Conservation (phyloP, 495 filamentous ascomycete genomes). For the Amorphotheca resinae region DNA sequence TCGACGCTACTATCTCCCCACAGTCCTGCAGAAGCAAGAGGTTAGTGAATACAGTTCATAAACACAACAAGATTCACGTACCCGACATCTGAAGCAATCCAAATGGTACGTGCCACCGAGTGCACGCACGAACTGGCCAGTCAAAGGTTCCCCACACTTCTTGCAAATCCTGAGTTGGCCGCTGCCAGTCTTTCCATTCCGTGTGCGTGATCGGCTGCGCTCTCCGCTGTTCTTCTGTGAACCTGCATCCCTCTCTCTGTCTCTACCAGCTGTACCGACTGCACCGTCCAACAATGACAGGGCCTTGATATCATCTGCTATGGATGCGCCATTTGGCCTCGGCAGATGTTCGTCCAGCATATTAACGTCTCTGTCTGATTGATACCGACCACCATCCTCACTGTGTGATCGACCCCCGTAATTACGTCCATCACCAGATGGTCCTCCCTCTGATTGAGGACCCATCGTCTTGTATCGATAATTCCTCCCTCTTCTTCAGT, state of each 20-base stretch:
- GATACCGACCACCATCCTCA: conserved; percentile 14
- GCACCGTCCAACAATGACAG: conserved; percentile 14
- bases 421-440: conserved; percentile 19
- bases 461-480: conserved; percentile 10
- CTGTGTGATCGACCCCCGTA: conserved; percentile 6
- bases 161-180: conserved; percentile 58
- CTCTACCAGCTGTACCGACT: conserved; percentile 5
- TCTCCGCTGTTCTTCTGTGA: conserved; percentile 23
- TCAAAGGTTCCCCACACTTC: conserved; percentile 75
- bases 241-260: conserved; percentile 11
- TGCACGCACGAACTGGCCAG: conserved; percentile 91
- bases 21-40: conserved; percentile 60
- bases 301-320: conserved; percentile 10
- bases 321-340: conserved; percentile 14
- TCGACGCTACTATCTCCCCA: conserved; percentile 88
- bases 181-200: conserved; percentile 34
- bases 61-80: conserved; percentile 36
- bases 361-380: conserved; percentile 12
- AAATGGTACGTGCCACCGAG: conserved; percentile 88
- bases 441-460: conserved; percentile 21
- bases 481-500: conserved; percentile 1
- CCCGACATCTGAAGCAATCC: conserved; percentile 95
- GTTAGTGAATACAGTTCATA: conserved; percentile 6
- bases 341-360: conserved; percentile 11
- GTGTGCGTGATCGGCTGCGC: conserved; percentile 32